These are phyloP conservation scores for Cicer pinnatifidum DNA, from an alignment of 306 rosid species.

Conservation along the genomic window DNA sequence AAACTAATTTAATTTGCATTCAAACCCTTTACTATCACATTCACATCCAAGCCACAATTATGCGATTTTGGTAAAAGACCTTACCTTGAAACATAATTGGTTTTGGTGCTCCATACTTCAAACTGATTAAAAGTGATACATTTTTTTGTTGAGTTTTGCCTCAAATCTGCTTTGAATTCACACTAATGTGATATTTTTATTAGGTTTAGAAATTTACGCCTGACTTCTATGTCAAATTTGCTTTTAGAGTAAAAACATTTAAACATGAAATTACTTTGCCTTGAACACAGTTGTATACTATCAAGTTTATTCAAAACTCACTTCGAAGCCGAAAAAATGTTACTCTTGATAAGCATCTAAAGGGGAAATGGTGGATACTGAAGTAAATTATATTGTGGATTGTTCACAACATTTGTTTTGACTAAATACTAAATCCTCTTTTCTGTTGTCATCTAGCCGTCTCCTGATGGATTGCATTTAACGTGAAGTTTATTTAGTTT, in stretches of 20 bases:
- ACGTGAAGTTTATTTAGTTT: constrained; percentile 9
- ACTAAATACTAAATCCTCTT: constrained; percentile 7
- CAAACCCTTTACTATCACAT: background rate
- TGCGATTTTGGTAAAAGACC: background rate
- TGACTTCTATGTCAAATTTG: background rate
- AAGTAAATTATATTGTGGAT: background rate
- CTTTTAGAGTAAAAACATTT: background rate
- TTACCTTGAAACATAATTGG: background rate
- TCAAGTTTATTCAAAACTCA: background rate
- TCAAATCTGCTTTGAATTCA: background rate
- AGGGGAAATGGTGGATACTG: background rate
- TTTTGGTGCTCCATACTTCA: background rate
- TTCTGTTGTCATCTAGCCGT: background rate
- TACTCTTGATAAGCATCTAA: background rate
- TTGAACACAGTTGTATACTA: background rate
- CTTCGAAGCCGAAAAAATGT: background rate
- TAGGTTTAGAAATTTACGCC: background rate
- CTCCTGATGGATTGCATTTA: background rate
- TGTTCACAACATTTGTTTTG: background rate
- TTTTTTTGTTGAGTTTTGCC: background rate
- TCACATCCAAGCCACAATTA: background rate
- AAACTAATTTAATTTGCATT: constrained; percentile 4
- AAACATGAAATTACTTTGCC: background rate
- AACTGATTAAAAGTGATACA: background rate
- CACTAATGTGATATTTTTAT: background rate